Base-by-base conservation (phyloP, 2,329 filamentous ascomycete species). In the Neopestalotiopsis sp. region DNA sequence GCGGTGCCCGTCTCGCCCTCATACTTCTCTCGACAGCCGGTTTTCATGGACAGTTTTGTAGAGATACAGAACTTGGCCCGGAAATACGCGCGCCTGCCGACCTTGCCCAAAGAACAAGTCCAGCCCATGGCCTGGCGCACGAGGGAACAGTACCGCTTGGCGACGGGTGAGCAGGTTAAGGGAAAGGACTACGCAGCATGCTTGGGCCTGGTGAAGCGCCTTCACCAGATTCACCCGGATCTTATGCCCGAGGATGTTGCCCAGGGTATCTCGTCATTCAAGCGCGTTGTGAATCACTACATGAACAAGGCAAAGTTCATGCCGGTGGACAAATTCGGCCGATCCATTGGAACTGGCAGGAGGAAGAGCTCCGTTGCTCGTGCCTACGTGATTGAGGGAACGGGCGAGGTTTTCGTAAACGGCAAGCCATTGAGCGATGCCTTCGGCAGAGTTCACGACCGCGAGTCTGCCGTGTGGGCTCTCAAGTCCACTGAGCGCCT, bases 391-490 rank as follows among this genome's bases (percentile, higher is more conserved):
- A 94, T 99, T 4, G 95, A 98, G 82, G 96, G 96, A 5, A 94
- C 93, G 12, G 97, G 96, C 14, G 92, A 98, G 82, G 90, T 97
- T 14, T 80, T 97, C 74, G 86, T 99, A 80, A 99, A 99, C 79
- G 95, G 95, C 71, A 95, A 94, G 83, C 89, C 88, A n/a, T 84
- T 99, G 68, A 88, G 88, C 65, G 89, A 96, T 65, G 91, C 89
- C 28, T 99, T 99, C 80, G 93, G 91, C 42, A 90, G 96, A 45
- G 82, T 98, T 65, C 95, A 99, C 79, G 95, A 99, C 81, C 90
- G 96, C 58, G 96, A 98, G 84, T 98, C 94, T 78, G 95, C 94
- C 2, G 84, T 97, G 4, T 99, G 95, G 95, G 90, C 95, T 7
- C 82, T 99, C 76, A 94, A 95, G 76, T 88, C 90, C 64, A 97